Base-by-base conservation (phyloP, 1,284 basidiomycete species). In the Tilletiaria anomala region DNA sequence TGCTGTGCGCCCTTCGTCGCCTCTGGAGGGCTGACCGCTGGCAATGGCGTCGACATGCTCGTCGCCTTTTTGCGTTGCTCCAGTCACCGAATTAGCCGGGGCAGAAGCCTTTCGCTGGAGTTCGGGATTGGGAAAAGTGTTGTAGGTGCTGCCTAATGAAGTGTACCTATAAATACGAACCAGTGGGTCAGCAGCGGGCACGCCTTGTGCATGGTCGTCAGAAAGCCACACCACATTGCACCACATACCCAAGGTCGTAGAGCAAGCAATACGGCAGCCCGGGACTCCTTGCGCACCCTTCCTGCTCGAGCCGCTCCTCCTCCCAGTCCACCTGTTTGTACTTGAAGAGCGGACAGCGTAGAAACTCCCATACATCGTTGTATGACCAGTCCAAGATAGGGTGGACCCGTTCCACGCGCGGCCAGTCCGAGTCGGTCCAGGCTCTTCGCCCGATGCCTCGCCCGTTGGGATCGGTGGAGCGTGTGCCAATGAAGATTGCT, bases 371-470 rank as follows among this genome's bases (percentile, higher is more conserved):
- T 2, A 97, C 77, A 48, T 93, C 78, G 2, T 70, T 63, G 68
- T 97, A 97, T 0, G 77, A 73, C 91, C 91, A 97, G 63, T 94
- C 81, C 38, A 97, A 82, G 55, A 97, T 84, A 0, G 93, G 91
- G 65, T 97, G 91, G 20, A 97, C 78, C 16, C 91, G 78, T 61
- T 89, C 80, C 46, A 91, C 85, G 3, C 70, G 65, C 4, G 91
- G 89, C 91, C 91, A 97, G 40, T 75, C 81, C 0, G 75, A 69
- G 68, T 94, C 88, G 5, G 86, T 91, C 6, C 21, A 22, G 5
- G 42, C 21, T 5, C 42, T 23, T 20, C 36, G 37, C 14, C 22
- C 17, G 4, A 43, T 17, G 18, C 31, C 24, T 20, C 36, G 23
- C 1, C 40, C 36, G 26, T 15, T 20, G 8, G 51, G 45, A 35